phyloP scores from a whole-genome alignment of 768 basidiomycete species.

The Pleurotus tuoliensis region DNA sequence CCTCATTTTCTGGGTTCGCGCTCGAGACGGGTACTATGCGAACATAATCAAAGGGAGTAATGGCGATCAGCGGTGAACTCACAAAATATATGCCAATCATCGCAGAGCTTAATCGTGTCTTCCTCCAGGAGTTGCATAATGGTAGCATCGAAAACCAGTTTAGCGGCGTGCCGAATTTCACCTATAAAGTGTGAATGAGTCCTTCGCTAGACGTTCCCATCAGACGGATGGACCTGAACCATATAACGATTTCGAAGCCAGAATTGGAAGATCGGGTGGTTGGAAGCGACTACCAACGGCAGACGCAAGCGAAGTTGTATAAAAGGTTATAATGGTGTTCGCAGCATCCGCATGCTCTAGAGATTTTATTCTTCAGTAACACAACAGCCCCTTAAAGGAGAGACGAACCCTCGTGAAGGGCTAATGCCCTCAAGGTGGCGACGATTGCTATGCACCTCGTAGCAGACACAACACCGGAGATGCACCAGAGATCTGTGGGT shows the following conservation, averaged over 20 bases:
- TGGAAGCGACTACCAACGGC: conserved; percentile 59
- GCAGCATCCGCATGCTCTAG: conserved; percentile 67
- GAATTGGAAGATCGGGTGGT: conserved; percentile 65
- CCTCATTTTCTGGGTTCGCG: conserved; percentile 61
- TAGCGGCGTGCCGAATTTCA: conserved; percentile 75
- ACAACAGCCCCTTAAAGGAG: not conserved
- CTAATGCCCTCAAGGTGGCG: conserved; percentile 63
- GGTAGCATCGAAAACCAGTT: conserved; percentile 73
- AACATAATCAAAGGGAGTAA: not conserved
- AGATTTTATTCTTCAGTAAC: conserved; percentile 6
- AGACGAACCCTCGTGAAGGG: conserved; percentile 62
- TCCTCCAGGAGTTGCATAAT: conserved; percentile 65
- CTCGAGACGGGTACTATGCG: conserved; percentile 25
- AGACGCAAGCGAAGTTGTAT: conserved; percentile 65
- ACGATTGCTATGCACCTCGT: conserved; percentile 64
- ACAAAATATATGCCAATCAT: conserved; percentile 67
- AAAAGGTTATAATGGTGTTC: conserved; percentile 76
- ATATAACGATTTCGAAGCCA: conserved; percentile 77
- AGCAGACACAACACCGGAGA: conserved; percentile 70
- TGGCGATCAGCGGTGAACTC: conserved; percentile 15
- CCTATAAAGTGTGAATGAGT: conserved; percentile 32
- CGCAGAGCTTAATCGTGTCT: conserved; percentile 54
- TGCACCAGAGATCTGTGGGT: conserved; percentile 58
- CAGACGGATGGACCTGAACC: conserved; percentile 50
- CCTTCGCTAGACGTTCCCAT: not conserved